Conservation (phyloP, 306 rosid genomes). For the Casuarina equisetifolia region DNA sequence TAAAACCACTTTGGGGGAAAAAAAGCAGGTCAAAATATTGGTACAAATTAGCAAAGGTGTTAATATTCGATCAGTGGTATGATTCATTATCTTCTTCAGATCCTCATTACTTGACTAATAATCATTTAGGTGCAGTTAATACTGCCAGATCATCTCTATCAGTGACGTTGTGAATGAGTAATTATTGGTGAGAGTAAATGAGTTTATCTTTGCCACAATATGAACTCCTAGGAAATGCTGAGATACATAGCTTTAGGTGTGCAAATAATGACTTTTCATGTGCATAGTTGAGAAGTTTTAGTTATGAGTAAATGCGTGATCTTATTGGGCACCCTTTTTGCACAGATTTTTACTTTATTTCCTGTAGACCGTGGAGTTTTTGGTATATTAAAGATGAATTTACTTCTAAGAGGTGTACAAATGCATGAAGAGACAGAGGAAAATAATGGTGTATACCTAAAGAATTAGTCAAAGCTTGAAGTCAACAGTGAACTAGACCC, state of each 20-base stretch:
- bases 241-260: not conserved
- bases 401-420: not conserved
- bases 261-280: not conserved
- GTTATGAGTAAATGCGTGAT: not conserved
- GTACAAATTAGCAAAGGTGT: constrained; percentile 56
- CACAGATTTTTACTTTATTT: not conserved
- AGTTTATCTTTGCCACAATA: not conserved
- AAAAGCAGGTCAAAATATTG: constrained; percentile 57
- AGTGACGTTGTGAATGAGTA: not conserved
- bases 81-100: constrained; percentile 7
- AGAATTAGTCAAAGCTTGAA: not conserved
- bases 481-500: not conserved
- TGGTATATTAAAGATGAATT: not conserved
- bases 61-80: constrained; percentile 89
- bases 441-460: not conserved
- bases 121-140: not conserved
- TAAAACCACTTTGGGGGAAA: constrained; percentile 29
- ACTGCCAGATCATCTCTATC: not conserved
- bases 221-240: not conserved
- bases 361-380: not conserved
- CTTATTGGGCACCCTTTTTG: not conserved
- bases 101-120: constrained; percentile 2
- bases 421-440: not conserved
- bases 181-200: not conserved
- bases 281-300: not conserved